Evolutionary conservation across 1,284 basidiomycete species (phyloP).

Genomic region (Papiliotrema nemorosa): DNA sequence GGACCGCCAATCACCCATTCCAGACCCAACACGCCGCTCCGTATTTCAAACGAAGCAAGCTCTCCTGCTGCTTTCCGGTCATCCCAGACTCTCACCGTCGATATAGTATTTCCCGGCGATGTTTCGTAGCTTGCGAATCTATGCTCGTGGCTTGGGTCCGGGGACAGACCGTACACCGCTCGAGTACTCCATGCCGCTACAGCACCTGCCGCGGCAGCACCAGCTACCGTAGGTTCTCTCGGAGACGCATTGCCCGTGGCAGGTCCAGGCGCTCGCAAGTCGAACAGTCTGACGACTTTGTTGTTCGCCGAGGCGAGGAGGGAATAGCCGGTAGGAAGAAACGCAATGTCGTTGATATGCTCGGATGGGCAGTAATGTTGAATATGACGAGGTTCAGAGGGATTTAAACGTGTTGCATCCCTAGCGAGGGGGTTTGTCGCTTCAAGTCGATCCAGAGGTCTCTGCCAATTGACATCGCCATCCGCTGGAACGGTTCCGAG

Average conservation of each 20-base stretch:
- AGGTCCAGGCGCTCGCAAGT: constrained; percentile 31
- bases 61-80: constrained; percentile 32
- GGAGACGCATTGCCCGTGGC: not conserved
- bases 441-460: constrained; percentile 30
- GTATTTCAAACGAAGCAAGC: constrained; percentile 31
- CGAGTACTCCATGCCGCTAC: constrained; percentile 32
- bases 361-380: constrained; percentile 47
- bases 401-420: constrained; percentile 7
- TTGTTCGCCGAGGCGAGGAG: constrained; percentile 37
- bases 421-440: constrained; percentile 22
- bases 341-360: constrained; percentile 37
- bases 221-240: constrained; percentile 1
- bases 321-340: constrained; percentile 18
- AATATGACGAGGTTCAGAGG: constrained; percentile 32
- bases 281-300: constrained; percentile 39
- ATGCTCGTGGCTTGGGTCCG: constrained; percentile 22
- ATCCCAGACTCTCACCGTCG: constrained; percentile 45
- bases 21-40: constrained; percentile 24
- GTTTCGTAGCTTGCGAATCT: constrained; percentile 43
- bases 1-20: constrained; percentile 29
- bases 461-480: constrained; percentile 12
- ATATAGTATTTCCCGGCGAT: constrained; percentile 11
- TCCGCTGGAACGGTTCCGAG: constrained; percentile 21
- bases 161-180: constrained; percentile 35
- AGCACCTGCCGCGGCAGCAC: constrained; percentile 5